These are phyloP conservation scores for Tuber magnatum DNA, from an alignment of 495 filamentous ascomycete species.

Conservation along the genomic window DNA sequence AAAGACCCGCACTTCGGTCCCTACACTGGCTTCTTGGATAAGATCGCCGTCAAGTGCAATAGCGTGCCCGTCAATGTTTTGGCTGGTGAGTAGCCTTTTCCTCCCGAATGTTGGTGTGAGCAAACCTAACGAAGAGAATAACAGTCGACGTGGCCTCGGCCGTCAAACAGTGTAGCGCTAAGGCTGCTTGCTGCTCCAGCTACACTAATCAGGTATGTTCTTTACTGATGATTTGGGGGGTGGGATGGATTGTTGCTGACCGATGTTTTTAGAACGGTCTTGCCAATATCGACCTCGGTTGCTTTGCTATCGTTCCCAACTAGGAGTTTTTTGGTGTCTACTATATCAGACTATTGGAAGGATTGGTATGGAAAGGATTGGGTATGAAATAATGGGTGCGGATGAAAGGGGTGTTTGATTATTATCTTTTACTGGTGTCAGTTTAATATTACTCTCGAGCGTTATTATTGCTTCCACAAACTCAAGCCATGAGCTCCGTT, in stretches of 20 bases:
- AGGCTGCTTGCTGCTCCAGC: background rate
- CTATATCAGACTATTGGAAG: background rate
- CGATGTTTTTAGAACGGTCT: background rate
- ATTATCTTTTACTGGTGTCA: background rate
- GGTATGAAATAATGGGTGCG: background rate
- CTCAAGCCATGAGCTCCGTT: background rate
- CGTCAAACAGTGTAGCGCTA: background rate
- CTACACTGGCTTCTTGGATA: background rate
- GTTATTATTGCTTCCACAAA: background rate
- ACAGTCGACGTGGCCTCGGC: background rate
- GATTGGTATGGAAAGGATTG: background rate
- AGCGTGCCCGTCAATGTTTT: background rate
- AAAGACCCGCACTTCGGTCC: fast-evolving
- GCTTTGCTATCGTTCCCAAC: background rate
- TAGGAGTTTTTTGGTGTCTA: background rate
- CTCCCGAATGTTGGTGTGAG: background rate
- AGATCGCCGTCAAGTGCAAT: background rate
- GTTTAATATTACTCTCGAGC: background rate
- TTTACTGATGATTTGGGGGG: background rate
- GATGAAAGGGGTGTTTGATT: background rate
- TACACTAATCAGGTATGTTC: background rate
- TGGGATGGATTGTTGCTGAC: background rate
- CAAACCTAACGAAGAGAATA: background rate
- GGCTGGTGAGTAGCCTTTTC: background rate
- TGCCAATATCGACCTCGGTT: background rate